Percentiles rank a stretch among this genome's conserved stretches.
Conservation (phyloP, 1,284 basidiomycete genomes). For the Boletus smithii region DNA sequence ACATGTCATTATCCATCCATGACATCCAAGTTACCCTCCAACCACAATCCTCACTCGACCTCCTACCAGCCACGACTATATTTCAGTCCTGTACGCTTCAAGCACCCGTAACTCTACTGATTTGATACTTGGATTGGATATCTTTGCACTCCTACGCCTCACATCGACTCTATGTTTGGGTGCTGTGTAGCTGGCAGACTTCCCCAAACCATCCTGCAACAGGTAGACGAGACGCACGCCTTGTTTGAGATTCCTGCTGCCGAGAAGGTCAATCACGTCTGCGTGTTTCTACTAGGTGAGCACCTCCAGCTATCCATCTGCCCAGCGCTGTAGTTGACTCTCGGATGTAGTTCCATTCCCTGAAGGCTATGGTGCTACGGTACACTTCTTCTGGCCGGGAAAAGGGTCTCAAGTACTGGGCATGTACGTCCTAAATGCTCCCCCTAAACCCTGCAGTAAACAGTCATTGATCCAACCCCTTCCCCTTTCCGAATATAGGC, state of each 20-base stretch:
- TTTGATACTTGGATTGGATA: neutral
- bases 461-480: neutral
- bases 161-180: constrained; percentile 53
- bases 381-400: constrained; percentile 88
- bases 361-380: constrained; percentile 83
- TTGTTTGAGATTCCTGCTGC: constrained; percentile 77
- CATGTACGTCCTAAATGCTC: constrained; percentile 52
- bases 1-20: constrained; percentile 17
- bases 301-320: neutral
- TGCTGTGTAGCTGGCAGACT: constrained; percentile 75
- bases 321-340: neutral
- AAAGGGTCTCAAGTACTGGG: constrained; percentile 87
- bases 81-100: neutral
- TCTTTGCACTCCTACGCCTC: constrained; percentile 1
- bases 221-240: constrained; percentile 83
- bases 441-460: neutral
- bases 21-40: constrained; percentile 2
- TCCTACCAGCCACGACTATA: neutral
- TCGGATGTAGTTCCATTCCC: constrained; percentile 69
- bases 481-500: constrained; percentile 41
- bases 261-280: constrained; percentile 82
- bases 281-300: constrained; percentile 81
- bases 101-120: neutral
- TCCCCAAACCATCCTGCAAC: constrained; percentile 71
- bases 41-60: constrained; percentile 10